phyloP scores from a whole-genome alignment of 352 stramenopile species.

The Thalassiosira oceanica region DNA sequence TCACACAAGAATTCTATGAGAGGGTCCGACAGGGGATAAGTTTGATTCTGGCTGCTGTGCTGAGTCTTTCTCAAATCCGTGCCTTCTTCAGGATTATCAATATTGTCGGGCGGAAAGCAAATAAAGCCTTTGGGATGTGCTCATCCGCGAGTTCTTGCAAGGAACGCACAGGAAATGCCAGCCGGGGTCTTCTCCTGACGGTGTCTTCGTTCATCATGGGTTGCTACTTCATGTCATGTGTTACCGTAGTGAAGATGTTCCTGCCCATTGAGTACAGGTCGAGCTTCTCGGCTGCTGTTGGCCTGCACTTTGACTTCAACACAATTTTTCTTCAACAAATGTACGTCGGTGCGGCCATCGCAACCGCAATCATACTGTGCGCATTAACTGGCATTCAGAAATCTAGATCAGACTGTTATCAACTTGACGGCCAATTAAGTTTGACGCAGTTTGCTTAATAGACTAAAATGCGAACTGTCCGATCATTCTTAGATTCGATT shows the following conservation, averaged over 20 bases:
- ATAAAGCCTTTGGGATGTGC: constrained; percentile 18
- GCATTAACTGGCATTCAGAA: constrained; percentile 71
- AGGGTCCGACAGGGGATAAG: constrained; percentile 58
- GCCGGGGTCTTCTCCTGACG: background rate
- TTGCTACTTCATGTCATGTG: constrained; percentile 71
- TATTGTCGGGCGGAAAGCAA: constrained; percentile 47
- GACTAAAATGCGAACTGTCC: too few species aligned
- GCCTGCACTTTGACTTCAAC: constrained; percentile 50
- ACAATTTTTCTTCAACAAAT: constrained; percentile 49
- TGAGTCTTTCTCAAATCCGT: constrained; percentile 64
- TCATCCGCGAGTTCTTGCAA: background rate
- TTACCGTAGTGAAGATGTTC: constrained; percentile 70
- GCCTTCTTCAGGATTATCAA: constrained; percentile 54
- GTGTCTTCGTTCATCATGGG: constrained; percentile 45
- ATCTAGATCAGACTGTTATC: constrained; percentile 60
- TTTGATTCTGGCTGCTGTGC: constrained; percentile 52
- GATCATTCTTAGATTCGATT: too few species aligned
- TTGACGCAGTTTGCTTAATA: background rate
- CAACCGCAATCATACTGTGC: constrained; percentile 43
- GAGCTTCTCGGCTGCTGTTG: constrained; percentile 56
- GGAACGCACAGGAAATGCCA: too few species aligned
- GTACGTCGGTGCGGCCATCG: constrained; percentile 49
- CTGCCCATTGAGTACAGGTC: constrained; percentile 57
- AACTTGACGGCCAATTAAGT: constrained; percentile 18
- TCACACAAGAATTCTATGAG: constrained; percentile 54